Evolutionary conservation across 495 filamentous ascomycete species (phyloP).

Genomic region (Talaromyces ruber): DNA sequence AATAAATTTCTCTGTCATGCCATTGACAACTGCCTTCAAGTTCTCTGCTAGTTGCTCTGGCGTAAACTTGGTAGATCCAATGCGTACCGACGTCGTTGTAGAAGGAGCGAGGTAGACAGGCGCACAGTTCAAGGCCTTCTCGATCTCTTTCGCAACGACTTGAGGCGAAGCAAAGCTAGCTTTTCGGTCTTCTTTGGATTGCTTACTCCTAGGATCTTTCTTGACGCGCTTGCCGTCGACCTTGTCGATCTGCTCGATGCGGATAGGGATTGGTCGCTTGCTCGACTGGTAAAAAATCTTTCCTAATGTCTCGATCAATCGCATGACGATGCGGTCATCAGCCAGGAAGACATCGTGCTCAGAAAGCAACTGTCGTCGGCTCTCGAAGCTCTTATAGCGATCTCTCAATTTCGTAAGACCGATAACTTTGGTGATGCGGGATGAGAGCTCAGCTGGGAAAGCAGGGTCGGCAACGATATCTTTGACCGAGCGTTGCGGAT

Average conservation of each 20-base stretch:
- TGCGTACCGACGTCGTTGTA: constrained; percentile 54
- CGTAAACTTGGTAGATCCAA: constrained; percentile 64
- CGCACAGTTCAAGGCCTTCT: constrained; percentile 59
- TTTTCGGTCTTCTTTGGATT: constrained; percentile 21
- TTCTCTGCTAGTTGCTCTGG: constrained; percentile 73
- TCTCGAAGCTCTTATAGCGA: constrained; percentile 83
- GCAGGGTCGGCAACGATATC: constrained; percentile 67
- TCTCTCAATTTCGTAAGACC: constrained; percentile 72
- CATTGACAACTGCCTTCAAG: constrained; percentile 58
- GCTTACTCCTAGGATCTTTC: constrained; percentile 33
- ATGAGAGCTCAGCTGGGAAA: constrained; percentile 64
- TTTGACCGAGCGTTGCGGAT: constrained; percentile 87
- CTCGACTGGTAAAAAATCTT: constrained; percentile 79
- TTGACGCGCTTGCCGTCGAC: constrained; percentile 59
- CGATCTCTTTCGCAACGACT: constrained; percentile 60
- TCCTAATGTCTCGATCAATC: constrained; percentile 67
- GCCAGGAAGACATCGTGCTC: constrained; percentile 86
- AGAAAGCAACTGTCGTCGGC: constrained; percentile 67
- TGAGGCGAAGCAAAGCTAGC: constrained; percentile 37
- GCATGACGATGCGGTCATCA: constrained; percentile 72
- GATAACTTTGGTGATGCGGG: constrained; percentile 72
- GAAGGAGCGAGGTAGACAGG: constrained; percentile 65
- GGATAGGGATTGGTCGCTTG: constrained; percentile 85
- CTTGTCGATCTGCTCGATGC: constrained; percentile 53
- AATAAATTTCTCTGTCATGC: constrained; percentile 66